Conservation (phyloP, 495 filamentous ascomycete genomes). For the Penicillium lividum region DNA sequence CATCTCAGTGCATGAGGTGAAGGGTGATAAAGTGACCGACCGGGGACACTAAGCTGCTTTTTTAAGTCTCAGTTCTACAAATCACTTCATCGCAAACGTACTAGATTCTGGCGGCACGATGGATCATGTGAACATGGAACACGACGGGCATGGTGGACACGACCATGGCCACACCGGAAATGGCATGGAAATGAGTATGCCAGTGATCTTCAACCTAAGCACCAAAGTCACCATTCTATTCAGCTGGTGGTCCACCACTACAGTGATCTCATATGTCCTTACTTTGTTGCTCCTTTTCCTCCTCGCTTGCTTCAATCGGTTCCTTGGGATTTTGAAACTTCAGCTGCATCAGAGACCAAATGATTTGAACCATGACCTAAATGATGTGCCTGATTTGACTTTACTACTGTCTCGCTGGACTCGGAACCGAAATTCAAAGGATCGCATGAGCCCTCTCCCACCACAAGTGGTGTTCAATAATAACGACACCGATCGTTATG, state of each 20-base stretch:
- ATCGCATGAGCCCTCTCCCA: slow-evolving; percentile 17
- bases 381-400: too few relatives aligned
- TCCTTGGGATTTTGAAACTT: slow-evolving; percentile 20
- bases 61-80: too few relatives aligned
- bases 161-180: too few relatives aligned
- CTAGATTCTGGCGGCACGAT: too few relatives aligned
- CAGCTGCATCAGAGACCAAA: slow-evolving; percentile 16
- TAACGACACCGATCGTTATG: slow-evolving; percentile 1
- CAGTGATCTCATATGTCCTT: slow-evolving; percentile 16
- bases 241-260: slow-evolving; percentile 21
- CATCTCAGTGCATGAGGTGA: too few relatives aligned
- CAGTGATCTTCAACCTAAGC: background rate
- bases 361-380: too few relatives aligned
- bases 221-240: slow-evolving; percentile 26
- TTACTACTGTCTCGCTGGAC: background rate
- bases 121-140: too few relatives aligned
- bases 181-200: background rate
- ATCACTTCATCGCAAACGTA: too few relatives aligned
- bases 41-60: too few relatives aligned
- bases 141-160: too few relatives aligned
- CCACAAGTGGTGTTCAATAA: slow-evolving; percentile 9
- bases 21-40: too few relatives aligned
- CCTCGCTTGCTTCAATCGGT: slow-evolving; percentile 24
- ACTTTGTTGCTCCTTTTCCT: slow-evolving; percentile 19
- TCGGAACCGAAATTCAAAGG: background rate